These are phyloP conservation scores for Phoma sp. DNA, from an alignment of 2,329 filamentous ascomycete genomes.

Conservation along the genomic window DNA sequence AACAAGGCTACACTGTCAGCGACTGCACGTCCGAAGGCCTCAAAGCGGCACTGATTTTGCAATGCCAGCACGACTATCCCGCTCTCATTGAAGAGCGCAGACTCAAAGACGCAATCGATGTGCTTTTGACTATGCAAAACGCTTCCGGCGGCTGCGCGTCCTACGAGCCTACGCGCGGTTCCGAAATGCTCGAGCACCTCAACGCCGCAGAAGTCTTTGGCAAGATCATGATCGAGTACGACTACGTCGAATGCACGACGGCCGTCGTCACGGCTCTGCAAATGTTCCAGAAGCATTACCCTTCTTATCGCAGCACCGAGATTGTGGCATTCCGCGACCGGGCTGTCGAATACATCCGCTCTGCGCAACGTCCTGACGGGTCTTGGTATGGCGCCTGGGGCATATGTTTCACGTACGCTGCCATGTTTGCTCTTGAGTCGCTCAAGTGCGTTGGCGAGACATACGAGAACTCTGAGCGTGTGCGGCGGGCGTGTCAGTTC, in stretches of 20 bases:
- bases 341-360: constrained; percentile 83
- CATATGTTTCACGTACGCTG: constrained; percentile 96
- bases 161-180: constrained; percentile 84
- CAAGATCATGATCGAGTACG: constrained; percentile 97
- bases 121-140: constrained; percentile 91
- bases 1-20: constrained; percentile 93
- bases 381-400: constrained; percentile 98
- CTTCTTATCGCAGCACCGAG: constrained; percentile 77
- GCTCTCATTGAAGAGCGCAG: constrained; percentile 75
- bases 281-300: constrained; percentile 81
- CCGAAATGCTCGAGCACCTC: constrained; percentile 78
- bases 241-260: constrained; percentile 97
- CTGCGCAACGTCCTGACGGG: constrained; percentile 78
- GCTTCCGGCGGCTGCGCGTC: constrained; percentile 83
- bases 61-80: constrained; percentile 75
- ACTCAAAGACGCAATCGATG: constrained; percentile 87
- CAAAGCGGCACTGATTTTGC: constrained; percentile 83
- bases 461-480: constrained; percentile 73
- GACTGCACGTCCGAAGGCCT: constrained; percentile 93
- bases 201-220: constrained; percentile 98
- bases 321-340: constrained; percentile 74
- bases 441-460: constrained; percentile 81
- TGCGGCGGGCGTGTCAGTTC: constrained; percentile 82
- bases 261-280: constrained; percentile 88
- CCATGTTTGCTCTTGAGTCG: constrained; percentile 93